phyloP scores from a whole-genome alignment of 768 basidiomycete species.

The Pulveroboletus sp. region DNA sequence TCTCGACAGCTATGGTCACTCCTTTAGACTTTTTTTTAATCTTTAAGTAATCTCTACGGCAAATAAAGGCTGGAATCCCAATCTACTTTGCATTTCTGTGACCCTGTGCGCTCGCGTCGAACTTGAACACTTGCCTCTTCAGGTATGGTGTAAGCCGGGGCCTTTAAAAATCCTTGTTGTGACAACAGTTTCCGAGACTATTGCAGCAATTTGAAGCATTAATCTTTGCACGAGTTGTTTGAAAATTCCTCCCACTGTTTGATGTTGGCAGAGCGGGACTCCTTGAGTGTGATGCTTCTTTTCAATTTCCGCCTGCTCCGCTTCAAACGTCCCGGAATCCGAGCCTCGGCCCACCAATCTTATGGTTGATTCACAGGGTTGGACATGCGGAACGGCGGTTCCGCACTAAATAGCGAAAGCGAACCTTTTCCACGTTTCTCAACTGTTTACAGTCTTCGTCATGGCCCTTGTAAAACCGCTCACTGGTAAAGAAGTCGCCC shows the following conservation, averaged over 20 bases:
- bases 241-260: too few relatives aligned
- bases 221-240: too few relatives aligned
- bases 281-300: neutral
- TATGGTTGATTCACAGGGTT: slow-evolving; percentile 1
- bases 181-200: too few relatives aligned
- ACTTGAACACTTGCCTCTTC: slow-evolving; percentile 10
- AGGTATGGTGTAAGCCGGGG: neutral
- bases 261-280: neutral
- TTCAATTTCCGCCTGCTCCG: neutral
- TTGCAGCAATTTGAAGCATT: too few relatives aligned
- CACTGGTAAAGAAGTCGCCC: slow-evolving; percentile 50
- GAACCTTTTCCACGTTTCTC: neutral
- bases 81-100: slow-evolving; percentile 1
- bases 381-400: slow-evolving; percentile 5
- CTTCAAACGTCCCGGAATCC: too few relatives aligned
- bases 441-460: neutral
- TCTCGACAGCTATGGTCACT: slow-evolving; percentile 16
- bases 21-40: slow-evolving; percentile 16
- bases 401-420: neutral
- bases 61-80: slow-evolving; percentile 12
- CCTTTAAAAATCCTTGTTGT: too few relatives aligned
- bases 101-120: neutral
- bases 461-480: slow-evolving; percentile 26
- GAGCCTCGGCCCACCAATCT: too few relatives aligned
- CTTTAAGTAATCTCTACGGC: slow-evolving; percentile 22